Percentiles rank a stretch among this genome's conserved stretches.
Evolutionary conservation across 169 alveolate genomes (phyloP).

Genomic region (Amoebophrya sp.): DNA sequence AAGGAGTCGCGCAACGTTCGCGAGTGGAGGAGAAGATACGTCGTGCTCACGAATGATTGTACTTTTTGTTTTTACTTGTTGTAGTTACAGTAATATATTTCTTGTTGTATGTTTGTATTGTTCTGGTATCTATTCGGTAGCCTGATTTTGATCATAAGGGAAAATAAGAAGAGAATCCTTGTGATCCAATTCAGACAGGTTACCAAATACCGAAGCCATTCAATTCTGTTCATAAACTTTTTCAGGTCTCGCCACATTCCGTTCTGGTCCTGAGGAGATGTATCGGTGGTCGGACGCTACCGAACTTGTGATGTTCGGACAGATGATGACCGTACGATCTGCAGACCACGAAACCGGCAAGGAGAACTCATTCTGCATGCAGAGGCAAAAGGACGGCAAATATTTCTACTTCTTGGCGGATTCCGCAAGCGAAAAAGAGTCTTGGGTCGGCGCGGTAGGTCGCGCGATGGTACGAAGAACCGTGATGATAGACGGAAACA

Average conservation of each 20-base stretch:
- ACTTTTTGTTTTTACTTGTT: not conserved
- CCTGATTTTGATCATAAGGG: too few species aligned
- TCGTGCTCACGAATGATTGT: not conserved
- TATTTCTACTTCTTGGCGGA: not conserved
- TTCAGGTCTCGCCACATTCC: not conserved
- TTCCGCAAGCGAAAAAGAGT: not conserved
- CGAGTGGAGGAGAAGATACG: not conserved
- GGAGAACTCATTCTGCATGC: constrained; percentile 3
- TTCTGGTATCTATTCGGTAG: too few species aligned
- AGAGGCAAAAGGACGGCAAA: constrained; percentile 19
- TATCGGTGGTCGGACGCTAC: not conserved
- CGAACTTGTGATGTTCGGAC: not conserved
- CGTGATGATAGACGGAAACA: not conserved
- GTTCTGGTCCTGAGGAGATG: not conserved
- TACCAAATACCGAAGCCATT: too few species aligned
- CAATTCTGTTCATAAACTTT: too few species aligned
- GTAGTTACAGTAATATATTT: not conserved
- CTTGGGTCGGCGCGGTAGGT: constrained; percentile 8
- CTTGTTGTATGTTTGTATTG: not conserved
- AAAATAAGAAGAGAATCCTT: too few species aligned
- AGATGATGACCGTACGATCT: constrained; percentile 10
- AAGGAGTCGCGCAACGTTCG: not conserved
- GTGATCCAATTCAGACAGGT: too few species aligned
- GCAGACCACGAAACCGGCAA: not conserved
- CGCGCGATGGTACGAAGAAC: not conserved